Base-by-base conservation (phyloP, 164 flowering plant species). In the Berberis vulgaris region DNA sequence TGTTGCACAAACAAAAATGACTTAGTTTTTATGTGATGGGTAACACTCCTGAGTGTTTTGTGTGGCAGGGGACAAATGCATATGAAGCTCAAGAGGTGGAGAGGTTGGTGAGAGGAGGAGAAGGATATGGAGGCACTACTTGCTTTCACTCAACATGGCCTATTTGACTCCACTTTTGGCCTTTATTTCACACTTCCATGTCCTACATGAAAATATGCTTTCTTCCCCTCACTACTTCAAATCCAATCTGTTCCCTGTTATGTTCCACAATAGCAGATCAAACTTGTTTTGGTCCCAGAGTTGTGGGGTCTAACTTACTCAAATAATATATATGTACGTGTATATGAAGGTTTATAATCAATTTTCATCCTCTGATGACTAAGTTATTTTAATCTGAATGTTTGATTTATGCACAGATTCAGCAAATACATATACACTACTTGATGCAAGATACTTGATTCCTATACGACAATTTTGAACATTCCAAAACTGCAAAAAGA, bases 81-180 rank as follows among this genome's bases (percentile, higher is more conserved):
- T 76, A 68, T 76, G 82, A 74, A 61, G 75, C 65, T 66, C 70
- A 67, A 62, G 82, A 74, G 56, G 58, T 73, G 73, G 84, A 77
- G 69, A 80, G 65, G 76, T 26, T 73, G 65, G 61, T 70, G 57
- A 80, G 82, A 71, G 83, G 72, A 71, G 82, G 76, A 66, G 26
- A 26, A 26, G 81, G 75, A 56, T 84, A 77, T 76, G 83, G 82
- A 77, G 88, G 76, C 10, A 38, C 68, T 64, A 59, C 75, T 63
- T 63, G 62, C 63, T 75, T 72, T 72, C 76, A 75, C 70, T 58
- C 77, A 61, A 62, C 74, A 64, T 69, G 70, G 72, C 74, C 72
- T 52, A 50, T 71, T 69, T 76, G 79, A 79, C 74, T 71, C 63
- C 54, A 62, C 68, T 67, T 63, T 67, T 64, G 76, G 68, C 67